Conservation (phyloP, 2,329 filamentous ascomycete genomes). For the Claviceps purpurea region DNA sequence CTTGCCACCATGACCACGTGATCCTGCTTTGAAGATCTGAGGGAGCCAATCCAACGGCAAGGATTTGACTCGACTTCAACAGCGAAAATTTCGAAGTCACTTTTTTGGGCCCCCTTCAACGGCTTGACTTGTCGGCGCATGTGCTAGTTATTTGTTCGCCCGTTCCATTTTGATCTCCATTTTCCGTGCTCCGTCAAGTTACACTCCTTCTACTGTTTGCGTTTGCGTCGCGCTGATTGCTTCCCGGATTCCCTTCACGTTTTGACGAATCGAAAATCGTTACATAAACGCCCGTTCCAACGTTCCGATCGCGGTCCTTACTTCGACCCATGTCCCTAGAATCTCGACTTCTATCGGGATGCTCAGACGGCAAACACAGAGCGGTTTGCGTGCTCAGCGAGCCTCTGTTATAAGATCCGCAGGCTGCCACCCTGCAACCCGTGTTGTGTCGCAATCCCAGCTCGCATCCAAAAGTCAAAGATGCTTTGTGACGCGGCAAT, state of each 20-base stretch:
- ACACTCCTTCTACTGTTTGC: conserved; percentile 3
- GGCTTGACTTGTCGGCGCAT: neutral
- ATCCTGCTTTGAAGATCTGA: neutral
- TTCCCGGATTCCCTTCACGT: conserved; percentile 9
- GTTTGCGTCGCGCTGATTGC: neutral
- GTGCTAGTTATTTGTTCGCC: neutral
- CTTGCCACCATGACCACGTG: conserved; percentile 5
- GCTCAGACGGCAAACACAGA: conserved; percentile 22
- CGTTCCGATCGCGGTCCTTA: neutral
- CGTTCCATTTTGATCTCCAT: neutral
- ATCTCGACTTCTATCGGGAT: conserved; percentile 14
- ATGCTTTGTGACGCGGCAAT: conserved; percentile 16
- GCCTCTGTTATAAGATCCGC: conserved; percentile 9
- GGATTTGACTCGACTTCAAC: neutral
- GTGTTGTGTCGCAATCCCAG: conserved; percentile 7
- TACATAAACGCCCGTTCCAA: neutral
- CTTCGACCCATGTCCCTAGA: neutral
- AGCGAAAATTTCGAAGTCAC: conserved; percentile 16
- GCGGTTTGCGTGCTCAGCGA: conserved; percentile 15
- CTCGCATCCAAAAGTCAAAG: conserved; percentile 11
- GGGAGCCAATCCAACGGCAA: conserved; percentile 3
- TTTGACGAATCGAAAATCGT: conserved; percentile 7
- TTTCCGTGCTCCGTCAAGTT: conserved; percentile 1
- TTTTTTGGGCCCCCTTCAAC: conserved; percentile 6
- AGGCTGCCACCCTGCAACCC: conserved; percentile 8